Conservation (phyloP, 306 rosid genomes). For the Castanospermum australe region DNA sequence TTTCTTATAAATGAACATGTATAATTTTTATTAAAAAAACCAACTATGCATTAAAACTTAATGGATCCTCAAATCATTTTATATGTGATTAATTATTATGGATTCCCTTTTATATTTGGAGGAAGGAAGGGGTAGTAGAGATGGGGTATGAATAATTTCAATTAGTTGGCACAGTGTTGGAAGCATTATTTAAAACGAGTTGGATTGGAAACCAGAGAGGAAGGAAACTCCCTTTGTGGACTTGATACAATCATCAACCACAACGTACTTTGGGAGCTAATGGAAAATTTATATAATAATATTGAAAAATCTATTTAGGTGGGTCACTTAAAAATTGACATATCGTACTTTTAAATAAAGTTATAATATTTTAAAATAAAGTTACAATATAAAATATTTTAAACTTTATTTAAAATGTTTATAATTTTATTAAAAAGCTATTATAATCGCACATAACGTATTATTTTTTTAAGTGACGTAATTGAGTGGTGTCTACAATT, state of each 20-base stretch:
- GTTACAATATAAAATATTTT: no score
- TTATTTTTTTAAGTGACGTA: no score
- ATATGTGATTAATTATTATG: neutral
- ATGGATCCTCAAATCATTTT: neutral
- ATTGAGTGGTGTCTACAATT: no score
- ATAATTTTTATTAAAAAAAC: neutral
- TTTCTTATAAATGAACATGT: neutral
- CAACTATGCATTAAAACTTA: neutral
- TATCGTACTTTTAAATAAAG: no score
- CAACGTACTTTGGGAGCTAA: constrained; percentile 15
- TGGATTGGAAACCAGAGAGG: neutral
- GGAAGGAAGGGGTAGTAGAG: neutral
- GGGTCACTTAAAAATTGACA: no score
- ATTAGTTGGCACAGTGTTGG: constrained; percentile 11
- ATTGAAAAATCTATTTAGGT: no score
- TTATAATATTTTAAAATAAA: no score
- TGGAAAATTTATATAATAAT: constrained; percentile 5
- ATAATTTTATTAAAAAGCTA: no score
- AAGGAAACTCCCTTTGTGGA: constrained; percentile 23
- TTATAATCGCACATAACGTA: no score
- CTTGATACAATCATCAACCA: constrained; percentile 38
- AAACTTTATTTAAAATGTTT: no score
- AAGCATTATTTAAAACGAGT: constrained; percentile 20
- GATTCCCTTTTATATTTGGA: neutral
- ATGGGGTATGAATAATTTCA: neutral